These are phyloP conservation scores for Nicotiana benthamiana DNA, from an alignment of 257 asterid species.

Conservation along the genomic window DNA sequence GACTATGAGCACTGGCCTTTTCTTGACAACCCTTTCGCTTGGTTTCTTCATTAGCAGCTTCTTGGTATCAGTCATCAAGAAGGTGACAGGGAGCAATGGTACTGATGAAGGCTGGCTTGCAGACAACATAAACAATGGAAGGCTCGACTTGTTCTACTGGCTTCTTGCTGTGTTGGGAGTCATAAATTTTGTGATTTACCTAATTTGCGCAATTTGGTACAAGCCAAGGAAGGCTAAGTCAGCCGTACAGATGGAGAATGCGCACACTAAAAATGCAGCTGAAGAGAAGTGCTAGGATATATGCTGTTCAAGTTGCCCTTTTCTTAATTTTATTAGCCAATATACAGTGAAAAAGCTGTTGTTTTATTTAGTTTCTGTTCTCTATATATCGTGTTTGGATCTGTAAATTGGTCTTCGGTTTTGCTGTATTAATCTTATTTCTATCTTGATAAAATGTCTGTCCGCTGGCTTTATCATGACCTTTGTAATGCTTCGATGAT, in stretches of 20 bases:
- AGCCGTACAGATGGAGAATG: slow-evolving; percentile 16
- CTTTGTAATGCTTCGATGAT: too few relatives aligned
- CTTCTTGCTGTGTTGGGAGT: slow-evolving; percentile 56
- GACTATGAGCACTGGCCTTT: slow-evolving; percentile 88
- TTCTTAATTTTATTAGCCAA: too few relatives aligned
- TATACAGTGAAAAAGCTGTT: too few relatives aligned
- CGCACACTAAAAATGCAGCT: slow-evolving; percentile 12
- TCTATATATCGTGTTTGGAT: too few relatives aligned
- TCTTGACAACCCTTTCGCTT: slow-evolving; percentile 65
- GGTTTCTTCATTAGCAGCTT: slow-evolving; percentile 80
- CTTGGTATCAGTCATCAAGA: slow-evolving; percentile 54
- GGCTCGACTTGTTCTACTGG: slow-evolving; percentile 72
- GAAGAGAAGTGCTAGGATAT: slow-evolving; percentile 34
- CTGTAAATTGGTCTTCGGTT: too few relatives aligned
- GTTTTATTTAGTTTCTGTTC: too few relatives aligned
- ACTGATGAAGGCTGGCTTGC: slow-evolving; percentile 61
- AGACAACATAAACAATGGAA: slow-evolving; percentile 63
- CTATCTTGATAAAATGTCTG: too few relatives aligned
- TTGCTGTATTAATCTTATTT: too few relatives aligned
- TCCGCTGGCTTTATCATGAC: too few relatives aligned
- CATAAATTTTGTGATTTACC: slow-evolving; percentile 44
- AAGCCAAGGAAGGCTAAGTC: slow-evolving; percentile 32
- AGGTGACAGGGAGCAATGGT: slow-evolving; percentile 31
- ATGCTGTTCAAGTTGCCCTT: not conserved
- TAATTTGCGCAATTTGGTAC: slow-evolving; percentile 54